A percentile compares a stretch with the other conserved stretches of the same genome.
Evolutionary conservation across 2,329 filamentous ascomycete genomes (phyloP).

Genomic region (Xylariomycetidae sp.): DNA sequence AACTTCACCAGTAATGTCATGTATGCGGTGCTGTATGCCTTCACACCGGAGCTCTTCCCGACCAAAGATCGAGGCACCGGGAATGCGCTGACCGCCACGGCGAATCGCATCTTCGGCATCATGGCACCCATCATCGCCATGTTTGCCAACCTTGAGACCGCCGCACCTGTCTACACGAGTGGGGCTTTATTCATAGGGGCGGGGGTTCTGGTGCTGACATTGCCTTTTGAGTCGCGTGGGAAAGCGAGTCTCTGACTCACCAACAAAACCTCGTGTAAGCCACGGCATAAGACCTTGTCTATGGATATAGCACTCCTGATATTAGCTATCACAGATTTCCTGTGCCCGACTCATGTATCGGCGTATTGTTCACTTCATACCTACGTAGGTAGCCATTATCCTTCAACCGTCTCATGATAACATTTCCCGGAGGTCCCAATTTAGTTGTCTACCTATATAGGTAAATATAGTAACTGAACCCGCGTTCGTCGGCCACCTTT

Average conservation of each 20-base stretch:
- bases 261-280: too few relatives aligned
- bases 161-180: slow-evolving; percentile 70
- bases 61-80: slow-evolving; percentile 75
- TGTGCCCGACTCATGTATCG: too few relatives aligned
- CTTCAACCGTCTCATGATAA: too few relatives aligned
- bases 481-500: too few relatives aligned
- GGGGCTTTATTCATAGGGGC: slow-evolving; percentile 70
- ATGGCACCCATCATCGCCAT: slow-evolving; percentile 78
- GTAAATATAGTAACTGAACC: too few relatives aligned
- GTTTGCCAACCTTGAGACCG: slow-evolving; percentile 66
- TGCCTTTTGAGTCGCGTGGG: slow-evolving; percentile 72
- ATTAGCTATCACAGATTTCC: too few relatives aligned
- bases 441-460: too few relatives aligned
- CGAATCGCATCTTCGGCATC: slow-evolving; percentile 73
- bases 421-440: too few relatives aligned
- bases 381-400: too few relatives aligned
- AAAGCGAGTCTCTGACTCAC: slow-evolving; percentile 64
- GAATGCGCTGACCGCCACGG: slow-evolving; percentile 69
- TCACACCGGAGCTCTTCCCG: slow-evolving; percentile 74
- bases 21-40: slow-evolving; percentile 74
- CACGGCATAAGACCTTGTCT: too few relatives aligned
- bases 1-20: slow-evolving; percentile 73
- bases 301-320: too few relatives aligned
- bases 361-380: too few relatives aligned
- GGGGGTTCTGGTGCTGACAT: slow-evolving; percentile 56